Evolutionary conservation across 2,329 filamentous ascomycete genomes (phyloP).

Genomic region (Trichoderma sp.): DNA sequence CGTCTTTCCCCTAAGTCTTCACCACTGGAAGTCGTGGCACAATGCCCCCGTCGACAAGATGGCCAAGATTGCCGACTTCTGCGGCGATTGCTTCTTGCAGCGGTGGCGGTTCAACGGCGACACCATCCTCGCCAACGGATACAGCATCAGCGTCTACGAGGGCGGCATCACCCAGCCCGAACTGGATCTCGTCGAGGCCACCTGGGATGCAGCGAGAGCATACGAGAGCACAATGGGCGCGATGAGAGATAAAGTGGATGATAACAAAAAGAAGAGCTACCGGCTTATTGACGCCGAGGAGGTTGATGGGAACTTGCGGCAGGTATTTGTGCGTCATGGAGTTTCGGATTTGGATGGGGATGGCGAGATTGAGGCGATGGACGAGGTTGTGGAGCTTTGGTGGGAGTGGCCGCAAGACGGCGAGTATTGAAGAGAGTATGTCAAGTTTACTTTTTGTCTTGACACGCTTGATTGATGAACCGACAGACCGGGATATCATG

Average conservation of each 20-base stretch:
- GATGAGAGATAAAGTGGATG: constrained; percentile 45
- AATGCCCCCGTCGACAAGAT: constrained; percentile 43
- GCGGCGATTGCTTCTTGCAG: constrained; percentile 62
- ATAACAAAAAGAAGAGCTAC: constrained; percentile 56
- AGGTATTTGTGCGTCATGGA: constrained; percentile 54
- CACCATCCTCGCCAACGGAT: constrained; percentile 62
- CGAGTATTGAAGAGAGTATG: background rate
- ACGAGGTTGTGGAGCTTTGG: constrained; percentile 54
- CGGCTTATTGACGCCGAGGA: constrained; percentile 50
- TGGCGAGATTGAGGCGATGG: constrained; percentile 44
- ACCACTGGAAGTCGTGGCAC: constrained; percentile 69
- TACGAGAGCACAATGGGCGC: constrained; percentile 60
- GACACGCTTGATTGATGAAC: constrained; percentile 14
- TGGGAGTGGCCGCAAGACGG: constrained; percentile 43
- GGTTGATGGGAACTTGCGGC: constrained; percentile 52
- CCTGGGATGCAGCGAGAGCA: constrained; percentile 54
- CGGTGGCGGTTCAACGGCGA: constrained; percentile 55
- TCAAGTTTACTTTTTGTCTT: background rate
- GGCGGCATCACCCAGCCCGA: constrained; percentile 47
- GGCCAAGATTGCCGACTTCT: constrained; percentile 42
- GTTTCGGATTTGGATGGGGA: constrained; percentile 36
- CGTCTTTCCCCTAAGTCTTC: constrained; percentile 57
- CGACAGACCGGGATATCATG: background rate
- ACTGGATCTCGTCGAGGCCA: constrained; percentile 55
- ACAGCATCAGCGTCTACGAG: constrained; percentile 57